Conservation (phyloP, 129 eudicot genomes). For the Saposhnikovia divaricata region DNA sequence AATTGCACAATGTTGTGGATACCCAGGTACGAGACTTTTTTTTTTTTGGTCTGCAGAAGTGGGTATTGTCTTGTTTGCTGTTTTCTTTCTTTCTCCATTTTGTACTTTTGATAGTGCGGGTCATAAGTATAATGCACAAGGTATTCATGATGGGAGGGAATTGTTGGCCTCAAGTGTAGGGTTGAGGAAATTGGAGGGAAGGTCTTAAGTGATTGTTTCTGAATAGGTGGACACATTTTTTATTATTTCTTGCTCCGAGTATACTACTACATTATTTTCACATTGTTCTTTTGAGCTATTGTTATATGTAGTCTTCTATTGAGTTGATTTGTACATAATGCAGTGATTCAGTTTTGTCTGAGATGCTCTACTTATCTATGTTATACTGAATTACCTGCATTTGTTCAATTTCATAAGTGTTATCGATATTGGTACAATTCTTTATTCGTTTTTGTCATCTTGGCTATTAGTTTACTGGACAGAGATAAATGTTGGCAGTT, state of each 20-base stretch:
- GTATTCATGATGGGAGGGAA: neutral
- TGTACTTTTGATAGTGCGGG: neutral
- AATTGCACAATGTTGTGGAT: slow-evolving; percentile 86
- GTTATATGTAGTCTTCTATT: neutral
- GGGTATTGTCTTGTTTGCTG: neutral
- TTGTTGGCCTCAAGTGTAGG: neutral
- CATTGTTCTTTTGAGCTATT: neutral
- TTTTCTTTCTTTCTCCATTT: neutral
- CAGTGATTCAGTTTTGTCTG: neutral
- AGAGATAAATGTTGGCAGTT: neutral
- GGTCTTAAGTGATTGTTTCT: neutral
- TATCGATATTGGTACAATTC: neutral
- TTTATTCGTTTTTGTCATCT: neutral
- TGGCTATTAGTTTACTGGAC: neutral
- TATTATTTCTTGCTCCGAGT: neutral
- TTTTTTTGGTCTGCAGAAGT: neutral
- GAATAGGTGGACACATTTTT: neutral
- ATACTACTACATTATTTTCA: neutral
- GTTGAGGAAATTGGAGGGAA: neutral
- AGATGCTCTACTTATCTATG: neutral
- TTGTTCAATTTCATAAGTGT: neutral
- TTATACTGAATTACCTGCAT: neutral
- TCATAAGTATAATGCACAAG: neutral
- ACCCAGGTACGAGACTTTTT: slow-evolving; percentile 54
- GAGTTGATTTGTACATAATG: neutral